Base-by-base conservation (phyloP, 1,139 yeast species). In the Blastobotrys ciferrii region DNA sequence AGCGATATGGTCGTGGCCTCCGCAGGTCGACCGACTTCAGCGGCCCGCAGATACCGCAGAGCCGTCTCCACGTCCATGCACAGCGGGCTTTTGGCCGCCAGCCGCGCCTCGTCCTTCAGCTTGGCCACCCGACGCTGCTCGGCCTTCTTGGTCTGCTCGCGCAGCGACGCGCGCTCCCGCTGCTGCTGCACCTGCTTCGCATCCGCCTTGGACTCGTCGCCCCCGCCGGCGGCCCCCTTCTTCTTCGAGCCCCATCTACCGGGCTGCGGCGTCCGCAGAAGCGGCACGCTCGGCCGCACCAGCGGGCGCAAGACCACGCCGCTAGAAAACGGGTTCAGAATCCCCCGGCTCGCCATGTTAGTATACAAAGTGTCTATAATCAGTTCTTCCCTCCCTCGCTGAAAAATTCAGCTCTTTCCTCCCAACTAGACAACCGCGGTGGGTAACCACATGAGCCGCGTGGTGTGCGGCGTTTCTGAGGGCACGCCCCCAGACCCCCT, bases 1-100 rank as follows among this genome's bases (percentile, higher is more conserved):
- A 88, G 67, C 17, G 85, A 73, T 40, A 91, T 74, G 32, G 91
- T 84, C 28, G 92, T 81, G 57, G 82, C 81, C 19, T 74, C 69
- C 2, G 77, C 71, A 1, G 92, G 81, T 60, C 86, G 81, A 3
- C 98, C 98, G 4, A 88, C 95, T 66, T 89, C 96, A 3, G 91
- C 81, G 0, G 98, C 96, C 55, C 97, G 76, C 50, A 92, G 65
- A 62, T 83, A 89, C 61, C 84, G 77, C 65, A 89, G 68, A 1
- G 97, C 98, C 17, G 72, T 68, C 11, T 87, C 79, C 11, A 87
- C 75, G 42, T 81, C 82, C 84, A 87, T 81, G 63, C 81, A 84
- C 46, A 85, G 71, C 1, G 89, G 87, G 32, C 63, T 54, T 14
- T 54, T 57, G 55, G 48, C 52, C 41, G 52, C 60, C 23, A 46